Evolutionary conservation across 176 grass and related monocot species (phyloP).

Genomic region (Musa itinerans): DNA sequence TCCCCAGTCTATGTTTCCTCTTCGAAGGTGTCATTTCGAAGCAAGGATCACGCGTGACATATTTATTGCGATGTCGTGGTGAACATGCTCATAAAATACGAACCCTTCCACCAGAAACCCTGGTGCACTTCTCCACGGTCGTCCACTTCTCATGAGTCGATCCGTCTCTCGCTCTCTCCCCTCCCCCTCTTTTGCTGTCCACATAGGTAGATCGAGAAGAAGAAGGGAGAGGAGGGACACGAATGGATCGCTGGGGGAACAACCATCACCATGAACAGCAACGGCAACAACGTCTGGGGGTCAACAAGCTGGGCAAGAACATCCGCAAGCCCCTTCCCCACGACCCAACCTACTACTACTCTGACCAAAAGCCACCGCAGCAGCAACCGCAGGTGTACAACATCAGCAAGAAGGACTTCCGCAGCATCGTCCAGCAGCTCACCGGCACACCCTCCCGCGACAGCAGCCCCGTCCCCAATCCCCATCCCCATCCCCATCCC

Average conservation of each 20-base stretch:
- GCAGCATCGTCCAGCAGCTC: constrained; percentile 94
- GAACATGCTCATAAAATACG: no score
- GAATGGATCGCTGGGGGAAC: constrained; percentile 69
- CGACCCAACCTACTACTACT: neutral
- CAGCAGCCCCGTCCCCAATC: constrained; percentile 26
- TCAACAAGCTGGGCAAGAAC: constrained; percentile 75
- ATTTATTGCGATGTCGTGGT: no score
- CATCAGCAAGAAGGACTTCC: constrained; percentile 98
- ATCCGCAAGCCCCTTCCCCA: constrained; percentile 58
- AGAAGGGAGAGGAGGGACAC: neutral
- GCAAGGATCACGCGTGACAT: no score
- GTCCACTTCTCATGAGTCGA: neutral
- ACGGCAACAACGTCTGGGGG: constrained; percentile 53
- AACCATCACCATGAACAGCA: constrained; percentile 24
- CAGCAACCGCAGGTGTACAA: constrained; percentile 92
- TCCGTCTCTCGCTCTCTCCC: neutral
- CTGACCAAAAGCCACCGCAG: constrained; percentile 21
- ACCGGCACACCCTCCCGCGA: constrained; percentile 65
- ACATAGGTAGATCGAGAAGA: neutral
- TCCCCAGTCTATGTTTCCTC: no score
- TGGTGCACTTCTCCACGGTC: no score
- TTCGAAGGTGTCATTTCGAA: no score
- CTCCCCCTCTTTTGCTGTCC: neutral
- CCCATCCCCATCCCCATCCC: neutral
- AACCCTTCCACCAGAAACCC: no score